phyloP scores from a whole-genome alignment of 176 grass and related monocot genomes.

The Aegilops longissima region DNA sequence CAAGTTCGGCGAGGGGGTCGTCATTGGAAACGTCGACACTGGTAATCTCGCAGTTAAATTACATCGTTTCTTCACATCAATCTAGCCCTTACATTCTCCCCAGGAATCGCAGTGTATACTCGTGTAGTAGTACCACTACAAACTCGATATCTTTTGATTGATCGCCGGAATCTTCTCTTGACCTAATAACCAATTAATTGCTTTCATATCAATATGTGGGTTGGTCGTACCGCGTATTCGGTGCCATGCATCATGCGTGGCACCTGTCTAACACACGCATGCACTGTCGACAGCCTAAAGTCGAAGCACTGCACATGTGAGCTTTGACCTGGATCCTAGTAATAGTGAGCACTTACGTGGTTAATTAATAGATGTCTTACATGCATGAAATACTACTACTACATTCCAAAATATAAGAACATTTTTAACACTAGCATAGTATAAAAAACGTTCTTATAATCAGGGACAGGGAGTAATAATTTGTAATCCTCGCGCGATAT shows the following conservation, averaged over 20 bases:
- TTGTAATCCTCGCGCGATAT: neutral
- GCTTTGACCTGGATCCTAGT: too few relatives aligned
- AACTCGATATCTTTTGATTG: neutral
- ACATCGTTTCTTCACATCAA: constrained; percentile 6
- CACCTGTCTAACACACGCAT: neutral
- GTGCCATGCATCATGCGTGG: neutral
- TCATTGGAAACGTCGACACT: constrained; percentile 35
- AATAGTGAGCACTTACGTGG: neutral
- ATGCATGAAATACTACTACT: neutral
- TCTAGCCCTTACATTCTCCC: neutral
- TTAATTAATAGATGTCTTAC: neutral
- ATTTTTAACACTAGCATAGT: too few relatives aligned
- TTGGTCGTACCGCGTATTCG: neutral
- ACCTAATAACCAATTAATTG: too few relatives aligned
- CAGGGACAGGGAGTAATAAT: too few relatives aligned
- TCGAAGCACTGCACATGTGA: too few relatives aligned
- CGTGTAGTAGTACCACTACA: too few relatives aligned
- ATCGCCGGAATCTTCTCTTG: neutral
- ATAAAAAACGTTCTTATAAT: too few relatives aligned
- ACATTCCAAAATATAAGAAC: too few relatives aligned
- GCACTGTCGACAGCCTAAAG: neutral
- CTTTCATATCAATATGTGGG: too few relatives aligned
- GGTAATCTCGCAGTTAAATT: neutral
- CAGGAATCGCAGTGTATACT: too few relatives aligned
- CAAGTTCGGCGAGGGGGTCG: neutral